These are phyloP conservation scores for Coemansia sp. DNA, from an alignment of 192 early-diverging fungal species.

Conservation along the genomic window DNA sequence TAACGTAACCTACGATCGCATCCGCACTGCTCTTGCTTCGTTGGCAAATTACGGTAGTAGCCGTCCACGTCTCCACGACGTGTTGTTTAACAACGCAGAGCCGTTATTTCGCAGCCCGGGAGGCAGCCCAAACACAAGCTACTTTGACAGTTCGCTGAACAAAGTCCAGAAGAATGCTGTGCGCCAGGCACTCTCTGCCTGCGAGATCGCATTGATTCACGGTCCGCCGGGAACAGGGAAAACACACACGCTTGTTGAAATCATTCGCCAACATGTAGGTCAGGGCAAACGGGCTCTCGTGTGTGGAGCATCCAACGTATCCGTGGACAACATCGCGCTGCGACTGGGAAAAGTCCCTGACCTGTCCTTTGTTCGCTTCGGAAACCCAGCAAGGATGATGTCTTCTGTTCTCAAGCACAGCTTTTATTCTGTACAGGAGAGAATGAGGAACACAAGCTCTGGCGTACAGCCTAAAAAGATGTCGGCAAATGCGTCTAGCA, in stretches of 20 bases:
- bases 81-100: conserved; percentile 48
- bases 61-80: conserved; percentile 24
- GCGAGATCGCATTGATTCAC: conserved; percentile 71
- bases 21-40: conserved; percentile 14
- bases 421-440: background rate
- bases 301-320: conserved; percentile 83
- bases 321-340: conserved; percentile 81
- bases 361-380: conserved; percentile 64
- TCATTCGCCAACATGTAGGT: conserved; percentile 69
- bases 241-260: conserved; percentile 76
- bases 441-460: background rate
- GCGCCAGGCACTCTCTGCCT: conserved; percentile 57
- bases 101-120: conserved; percentile 21
- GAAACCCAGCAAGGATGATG: conserved; percentile 75
- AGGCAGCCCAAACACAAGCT: conserved; percentile 20
- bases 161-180: conserved; percentile 67
- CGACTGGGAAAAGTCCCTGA: conserved; percentile 60
- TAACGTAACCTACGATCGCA: conserved; percentile 24
- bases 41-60: conserved; percentile 7
- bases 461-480: background rate
- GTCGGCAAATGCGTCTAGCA: background rate
- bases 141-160: conserved; percentile 63
- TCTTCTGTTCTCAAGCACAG: conserved; percentile 62
- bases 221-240: conserved; percentile 84
- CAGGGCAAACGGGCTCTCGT: conserved; percentile 67